A percentile compares a stretch with the other conserved stretches of the same genome.
Conservation (phyloP, 2,329 filamentous ascomycete species). For the Fusarium nurragi region DNA sequence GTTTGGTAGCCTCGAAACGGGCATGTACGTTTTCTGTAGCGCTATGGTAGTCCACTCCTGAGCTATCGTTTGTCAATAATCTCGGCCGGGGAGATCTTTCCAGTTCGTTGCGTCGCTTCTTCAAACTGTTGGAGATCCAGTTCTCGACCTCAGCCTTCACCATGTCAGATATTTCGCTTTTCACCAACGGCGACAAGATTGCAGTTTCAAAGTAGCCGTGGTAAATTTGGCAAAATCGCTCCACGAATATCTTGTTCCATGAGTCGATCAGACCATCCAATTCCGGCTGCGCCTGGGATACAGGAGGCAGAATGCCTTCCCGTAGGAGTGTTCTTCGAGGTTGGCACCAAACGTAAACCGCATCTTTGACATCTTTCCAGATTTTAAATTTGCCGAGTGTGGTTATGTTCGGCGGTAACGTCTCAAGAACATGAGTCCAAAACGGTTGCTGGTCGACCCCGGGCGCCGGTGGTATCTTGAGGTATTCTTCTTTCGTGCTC, state of each 20-base stretch:
- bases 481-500: not conserved
- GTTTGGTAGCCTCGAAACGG: not conserved
- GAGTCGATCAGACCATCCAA: slow-evolving; percentile 23
- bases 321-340: not conserved
- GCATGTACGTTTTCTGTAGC: not conserved
- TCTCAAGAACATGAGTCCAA: not conserved
- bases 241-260: slow-evolving; percentile 31
- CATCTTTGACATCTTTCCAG: not conserved
- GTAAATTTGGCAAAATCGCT: slow-evolving; percentile 12
- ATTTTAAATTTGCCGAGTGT: not conserved
- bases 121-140: not conserved
- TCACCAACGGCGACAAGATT: not conserved
- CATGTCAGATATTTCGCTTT: not conserved
- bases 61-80: not conserved
- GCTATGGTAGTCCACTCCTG: not conserved
- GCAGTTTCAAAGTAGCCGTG: not conserved
- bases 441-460: not conserved
- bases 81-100: not conserved
- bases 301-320: not conserved
- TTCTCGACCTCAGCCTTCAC: not conserved
- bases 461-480: fast-evolving
- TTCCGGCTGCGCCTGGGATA: not conserved
- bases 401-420: not conserved
- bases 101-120: slow-evolving; percentile 12
- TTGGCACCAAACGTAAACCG: slow-evolving; percentile 14